Evolutionary conservation across 805 yeast species (phyloP), one percentile per base, ranked within the genome.

Genomic region (Teunomyces funiuensis): DNA sequence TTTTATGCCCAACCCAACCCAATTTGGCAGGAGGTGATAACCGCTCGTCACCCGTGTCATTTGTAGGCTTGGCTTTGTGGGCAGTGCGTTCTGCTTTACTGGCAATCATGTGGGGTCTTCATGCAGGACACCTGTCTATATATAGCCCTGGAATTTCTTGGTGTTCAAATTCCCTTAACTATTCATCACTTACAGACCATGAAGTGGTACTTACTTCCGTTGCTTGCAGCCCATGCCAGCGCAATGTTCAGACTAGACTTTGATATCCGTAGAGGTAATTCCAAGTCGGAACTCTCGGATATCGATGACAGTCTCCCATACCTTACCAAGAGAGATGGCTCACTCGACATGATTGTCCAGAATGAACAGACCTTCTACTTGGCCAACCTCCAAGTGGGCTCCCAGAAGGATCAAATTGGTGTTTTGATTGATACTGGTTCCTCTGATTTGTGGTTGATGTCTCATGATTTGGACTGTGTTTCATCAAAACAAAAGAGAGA

Each of bases 381-480:
- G 54, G 53, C 60, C 3, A 41, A 49, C 7, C 45, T 65, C 33
- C 36, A 48, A n/a, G 46, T 65, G n/a, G 73, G 74, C 8, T 57
- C 65, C 7, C 49, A 57, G 31, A 37, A 46, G 31, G 61, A 66
- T 18, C 36, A 49, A 23, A 57, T 55, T 8, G 52, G 56, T 7
- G 69, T 67, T 2, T 54, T 65, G 46, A 60, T 69, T 8, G 73
- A 68, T 47, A 69, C 73, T 18, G 74, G 73, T 3, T 65, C 73
- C 5, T 63, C 71, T 7, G 74, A 69, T 47, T 55, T 69, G 40
- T 69, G 74, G 74, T 56, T 69, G 28, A 65, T 65, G 67, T 47
- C 66, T 15, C 55, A 52, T 36, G 61, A 65, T 29, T 53, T 61
- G 4, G 36, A 31, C 4, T 65, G 71, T 44, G 29, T 25, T 18